These are phyloP conservation scores for Plasmodium relictum DNA, from an alignment of 169 alveolate genomes.

Conservation along the genomic window DNA sequence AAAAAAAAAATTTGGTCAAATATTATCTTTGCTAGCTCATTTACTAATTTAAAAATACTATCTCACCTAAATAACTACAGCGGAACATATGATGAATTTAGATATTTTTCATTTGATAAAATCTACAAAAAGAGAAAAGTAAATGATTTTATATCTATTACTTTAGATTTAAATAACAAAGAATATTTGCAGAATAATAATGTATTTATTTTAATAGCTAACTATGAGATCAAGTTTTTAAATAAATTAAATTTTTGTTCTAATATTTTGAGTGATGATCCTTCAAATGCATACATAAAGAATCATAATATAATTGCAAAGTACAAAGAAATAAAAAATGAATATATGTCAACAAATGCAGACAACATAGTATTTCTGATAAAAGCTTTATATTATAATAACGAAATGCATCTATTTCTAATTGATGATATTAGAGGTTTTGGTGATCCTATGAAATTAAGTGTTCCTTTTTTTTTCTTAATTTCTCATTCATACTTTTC, in stretches of 20 bases:
- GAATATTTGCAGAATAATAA: slow-evolving; percentile 45
- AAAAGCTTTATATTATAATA: slow-evolving; percentile 42
- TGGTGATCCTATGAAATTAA: slow-evolving; percentile 54
- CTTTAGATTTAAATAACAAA: slow-evolving; percentile 51
- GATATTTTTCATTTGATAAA: slow-evolving; percentile 16
- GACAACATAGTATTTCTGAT: slow-evolving; percentile 46
- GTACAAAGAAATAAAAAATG: slow-evolving; percentile 38
- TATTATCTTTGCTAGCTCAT: slow-evolving; percentile 33
- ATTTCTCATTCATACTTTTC: slow-evolving; percentile 40
- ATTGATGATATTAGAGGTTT: slow-evolving; percentile 53
- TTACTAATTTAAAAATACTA: slow-evolving; percentile 36
- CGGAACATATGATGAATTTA: slow-evolving; percentile 50
- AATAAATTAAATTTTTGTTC: slow-evolving; percentile 33
- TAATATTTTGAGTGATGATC: neutral
- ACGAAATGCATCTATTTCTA: slow-evolving; percentile 21
- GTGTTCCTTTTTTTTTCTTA: slow-evolving; percentile 56
- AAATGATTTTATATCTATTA: slow-evolving; percentile 27
- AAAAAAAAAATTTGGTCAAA: slow-evolving; percentile 65
- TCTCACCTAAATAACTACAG: slow-evolving; percentile 59
- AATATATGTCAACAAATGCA: slow-evolving; percentile 26
- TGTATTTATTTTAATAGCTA: slow-evolving; percentile 49
- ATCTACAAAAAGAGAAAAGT: slow-evolving; percentile 26
- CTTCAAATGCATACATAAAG: slow-evolving; percentile 16
- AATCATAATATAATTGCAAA: slow-evolving; percentile 6
- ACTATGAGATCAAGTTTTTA: slow-evolving; percentile 46